Evolutionary conservation across 2,329 filamentous ascomycete genomes (phyloP).

Genomic region (Aspergillus tamarii): DNA sequence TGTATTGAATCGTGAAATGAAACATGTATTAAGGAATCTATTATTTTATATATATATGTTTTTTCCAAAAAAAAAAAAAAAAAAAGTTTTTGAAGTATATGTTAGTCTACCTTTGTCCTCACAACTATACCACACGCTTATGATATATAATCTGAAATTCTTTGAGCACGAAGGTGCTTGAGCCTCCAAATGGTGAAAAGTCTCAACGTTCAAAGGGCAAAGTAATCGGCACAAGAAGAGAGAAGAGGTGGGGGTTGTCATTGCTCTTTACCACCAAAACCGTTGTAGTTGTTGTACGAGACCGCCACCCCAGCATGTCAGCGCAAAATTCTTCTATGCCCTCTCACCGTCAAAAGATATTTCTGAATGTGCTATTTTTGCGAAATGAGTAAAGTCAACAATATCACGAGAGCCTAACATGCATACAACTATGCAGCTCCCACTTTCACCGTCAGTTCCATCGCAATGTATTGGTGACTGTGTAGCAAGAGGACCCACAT

Average conservation of each 20-base stretch:
- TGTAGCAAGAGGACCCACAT: not conserved
- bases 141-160: not conserved
- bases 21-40: not conserved
- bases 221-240: too few relatives aligned
- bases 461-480: slow-evolving; percentile 1
- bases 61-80: too few relatives aligned
- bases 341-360: not conserved
- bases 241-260: too few relatives aligned
- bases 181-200: not conserved
- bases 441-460: slow-evolving; percentile 4
- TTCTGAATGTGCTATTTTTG: not conserved
- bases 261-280: too few relatives aligned
- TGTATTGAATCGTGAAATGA: not conserved
- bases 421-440: not conserved
- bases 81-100: not conserved
- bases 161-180: not conserved
- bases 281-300: not conserved
- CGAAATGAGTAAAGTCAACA: not conserved
- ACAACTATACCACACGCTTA: not conserved
- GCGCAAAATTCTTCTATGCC: not conserved
- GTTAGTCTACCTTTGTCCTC: not conserved
- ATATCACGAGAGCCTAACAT: not conserved
- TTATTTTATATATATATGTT: not conserved
- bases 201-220: not conserved
- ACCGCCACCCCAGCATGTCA: not conserved